phyloP scores from a whole-genome alignment of 2,329 filamentous ascomycete genomes.

The Monosporascus sp. region DNA sequence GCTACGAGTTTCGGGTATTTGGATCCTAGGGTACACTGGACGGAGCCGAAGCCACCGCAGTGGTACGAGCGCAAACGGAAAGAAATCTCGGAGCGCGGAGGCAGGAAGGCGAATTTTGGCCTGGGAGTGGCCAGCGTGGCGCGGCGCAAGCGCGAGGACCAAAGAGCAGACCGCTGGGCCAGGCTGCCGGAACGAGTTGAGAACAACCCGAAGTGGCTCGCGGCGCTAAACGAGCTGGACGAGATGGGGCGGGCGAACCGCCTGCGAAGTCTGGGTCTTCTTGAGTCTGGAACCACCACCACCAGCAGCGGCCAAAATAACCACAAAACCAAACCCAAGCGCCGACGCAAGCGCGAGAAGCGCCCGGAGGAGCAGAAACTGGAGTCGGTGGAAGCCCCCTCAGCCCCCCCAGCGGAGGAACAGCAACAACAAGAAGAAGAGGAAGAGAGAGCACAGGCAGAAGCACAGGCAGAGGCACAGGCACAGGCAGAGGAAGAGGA shows the following conservation, averaged over 20 bases:
- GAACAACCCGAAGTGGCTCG: conserved; percentile 40
- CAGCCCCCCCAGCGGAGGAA: no score
- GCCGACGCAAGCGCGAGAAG: no score
- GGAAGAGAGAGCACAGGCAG: not conserved
- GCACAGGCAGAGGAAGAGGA: not conserved
- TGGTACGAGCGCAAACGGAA: conserved; percentile 43
- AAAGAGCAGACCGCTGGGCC: conserved; percentile 15
- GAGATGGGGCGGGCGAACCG: conserved; percentile 13
- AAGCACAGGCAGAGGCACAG: not conserved
- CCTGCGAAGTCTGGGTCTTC: not conserved
- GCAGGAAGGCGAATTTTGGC: conserved; percentile 46
- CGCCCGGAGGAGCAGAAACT: no score
- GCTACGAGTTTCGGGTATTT: conserved; percentile 37
- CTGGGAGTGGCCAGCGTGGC: conserved; percentile 26
- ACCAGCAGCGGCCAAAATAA: no score
- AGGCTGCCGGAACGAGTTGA: conserved; percentile 39
- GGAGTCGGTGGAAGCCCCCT: no score
- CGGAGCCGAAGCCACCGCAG: conserved; percentile 33
- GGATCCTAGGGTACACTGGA: conserved; percentile 46
- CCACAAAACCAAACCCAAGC: no score
- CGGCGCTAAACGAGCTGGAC: conserved; percentile 31
- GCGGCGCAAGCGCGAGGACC: conserved; percentile 29
- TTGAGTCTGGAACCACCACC: no score
- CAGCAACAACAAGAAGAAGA: no score
- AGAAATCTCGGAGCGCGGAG: conserved; percentile 44